Percentiles rank a stretch among this genome's conserved stretches.
phyloP scores from a whole-genome alignment of 139 green algal species.

The Choricystis sp. region DNA sequence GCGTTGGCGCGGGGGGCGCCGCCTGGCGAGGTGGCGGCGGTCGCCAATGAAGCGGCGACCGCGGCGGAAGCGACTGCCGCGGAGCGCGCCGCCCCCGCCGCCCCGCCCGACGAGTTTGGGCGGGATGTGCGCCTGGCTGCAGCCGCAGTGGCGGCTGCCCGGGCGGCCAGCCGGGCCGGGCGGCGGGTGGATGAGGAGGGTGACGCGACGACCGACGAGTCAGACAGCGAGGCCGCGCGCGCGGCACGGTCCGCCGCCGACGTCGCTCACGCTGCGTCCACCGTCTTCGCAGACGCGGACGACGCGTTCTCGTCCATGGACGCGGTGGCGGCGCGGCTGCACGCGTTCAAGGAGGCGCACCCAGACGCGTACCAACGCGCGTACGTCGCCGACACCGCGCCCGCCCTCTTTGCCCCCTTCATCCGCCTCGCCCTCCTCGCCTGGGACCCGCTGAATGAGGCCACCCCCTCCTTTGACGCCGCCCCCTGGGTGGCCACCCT shows the following conservation, averaged over 20 bases:
- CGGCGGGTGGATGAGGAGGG: constrained; percentile 5
- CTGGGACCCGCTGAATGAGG: constrained; percentile 65
- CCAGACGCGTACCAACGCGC: constrained; percentile 51
- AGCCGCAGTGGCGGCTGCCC: constrained; percentile 18
- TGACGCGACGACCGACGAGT: constrained; percentile 30
- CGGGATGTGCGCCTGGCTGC: constrained; percentile 48
- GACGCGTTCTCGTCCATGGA: constrained; percentile 54
- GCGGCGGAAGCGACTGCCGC: constrained; percentile 5
- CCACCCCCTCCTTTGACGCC: neutral
- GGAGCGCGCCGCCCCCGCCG: neutral
- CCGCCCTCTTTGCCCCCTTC: constrained; percentile 83
- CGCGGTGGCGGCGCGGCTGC: constrained; percentile 39
- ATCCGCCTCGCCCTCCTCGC: constrained; percentile 76
- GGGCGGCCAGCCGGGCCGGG: constrained; percentile 3
- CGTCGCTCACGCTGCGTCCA: constrained; percentile 11
- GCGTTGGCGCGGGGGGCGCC: constrained; percentile 30
- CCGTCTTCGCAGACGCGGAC: constrained; percentile 64
- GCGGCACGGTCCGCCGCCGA: neutral
- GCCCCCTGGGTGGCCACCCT: neutral
- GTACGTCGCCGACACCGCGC: constrained; percentile 50
- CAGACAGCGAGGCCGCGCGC: constrained; percentile 24
- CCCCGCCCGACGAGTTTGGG: constrained; percentile 67
- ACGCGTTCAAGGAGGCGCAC: constrained; percentile 43
- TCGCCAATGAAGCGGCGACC: constrained; percentile 22
- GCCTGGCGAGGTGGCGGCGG: constrained; percentile 16